Percentiles rank a stretch among this genome's conserved stretches.
phyloP scores from a whole-genome alignment of 352 stramenopile species.

The Phytophthora lateralis region DNA sequence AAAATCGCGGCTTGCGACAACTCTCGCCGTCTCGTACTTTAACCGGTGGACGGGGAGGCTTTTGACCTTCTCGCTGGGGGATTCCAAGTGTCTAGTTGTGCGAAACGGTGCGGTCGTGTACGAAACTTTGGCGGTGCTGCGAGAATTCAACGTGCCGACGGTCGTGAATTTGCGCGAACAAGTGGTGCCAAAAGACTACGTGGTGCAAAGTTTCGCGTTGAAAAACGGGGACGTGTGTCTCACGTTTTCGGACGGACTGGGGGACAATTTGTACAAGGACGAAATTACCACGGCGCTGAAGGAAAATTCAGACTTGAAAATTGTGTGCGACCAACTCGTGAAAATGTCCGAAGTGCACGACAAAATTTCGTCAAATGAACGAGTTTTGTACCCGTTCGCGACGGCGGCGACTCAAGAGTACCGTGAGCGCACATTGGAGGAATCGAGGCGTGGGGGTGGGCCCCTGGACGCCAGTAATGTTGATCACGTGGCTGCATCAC shows the following conservation, averaged over 20 bases:
- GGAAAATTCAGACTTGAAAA: constrained; percentile 39
- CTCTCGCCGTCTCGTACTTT: constrained; percentile 75
- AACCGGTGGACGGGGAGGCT: constrained; percentile 68
- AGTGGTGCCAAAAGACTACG: constrained; percentile 58
- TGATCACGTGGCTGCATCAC: constrained; percentile 55
- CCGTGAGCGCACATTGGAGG: constrained; percentile 52
- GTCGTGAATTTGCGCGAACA: constrained; percentile 69
- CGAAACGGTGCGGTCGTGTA: constrained; percentile 56
- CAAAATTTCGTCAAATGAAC: constrained; percentile 8
- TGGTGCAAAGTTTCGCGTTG: constrained; percentile 71
- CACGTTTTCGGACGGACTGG: constrained; percentile 79
- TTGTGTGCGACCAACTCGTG: constrained; percentile 61
- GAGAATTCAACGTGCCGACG: constrained; percentile 83
- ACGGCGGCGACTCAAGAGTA: constrained; percentile 72
- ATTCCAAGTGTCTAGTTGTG: constrained; percentile 78
- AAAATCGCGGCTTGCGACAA: constrained; percentile 69
- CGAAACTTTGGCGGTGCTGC: constrained; percentile 67
- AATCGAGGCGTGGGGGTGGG: constrained; percentile 24
- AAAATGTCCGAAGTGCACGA: constrained; percentile 45
- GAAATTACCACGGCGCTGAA: constrained; percentile 48
- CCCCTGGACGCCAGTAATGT: constrained; percentile 26
- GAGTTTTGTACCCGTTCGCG: constrained; percentile 61
- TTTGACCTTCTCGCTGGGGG: constrained; percentile 73
- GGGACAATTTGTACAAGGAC: constrained; percentile 84
- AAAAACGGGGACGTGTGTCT: constrained; percentile 62